Conservation (phyloP, 2,329 filamentous ascomycete species). For the Aspergillus sp. region DNA sequence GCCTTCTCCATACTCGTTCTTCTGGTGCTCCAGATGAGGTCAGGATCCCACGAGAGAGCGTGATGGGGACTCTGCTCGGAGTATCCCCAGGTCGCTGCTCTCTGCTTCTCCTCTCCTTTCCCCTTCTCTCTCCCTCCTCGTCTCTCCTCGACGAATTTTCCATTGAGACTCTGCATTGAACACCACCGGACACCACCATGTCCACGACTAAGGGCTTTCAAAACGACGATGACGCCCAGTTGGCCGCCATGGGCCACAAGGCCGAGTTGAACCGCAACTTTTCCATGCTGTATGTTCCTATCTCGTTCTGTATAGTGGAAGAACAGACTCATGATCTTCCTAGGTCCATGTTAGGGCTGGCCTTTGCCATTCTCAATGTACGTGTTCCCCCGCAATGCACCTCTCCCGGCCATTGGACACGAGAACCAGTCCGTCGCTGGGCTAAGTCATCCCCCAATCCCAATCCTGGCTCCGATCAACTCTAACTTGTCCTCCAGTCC, state of each 20-base stretch:
- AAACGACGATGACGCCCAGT: conserved; percentile 47
- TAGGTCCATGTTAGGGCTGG: conserved; percentile 59
- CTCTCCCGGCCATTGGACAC: conserved; percentile 1
- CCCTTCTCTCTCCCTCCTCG: too few relatives aligned
- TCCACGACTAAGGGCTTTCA: conserved; percentile 16
- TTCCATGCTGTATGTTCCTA: conserved; percentile 44
- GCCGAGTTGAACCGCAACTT: conserved; percentile 60
- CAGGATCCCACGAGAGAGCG: neutral
- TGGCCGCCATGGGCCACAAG: conserved; percentile 58
- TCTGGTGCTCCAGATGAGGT: neutral
- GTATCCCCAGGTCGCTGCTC: too few relatives aligned
- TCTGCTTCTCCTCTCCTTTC: too few relatives aligned
- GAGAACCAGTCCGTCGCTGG: neutral
- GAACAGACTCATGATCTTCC: neutral
- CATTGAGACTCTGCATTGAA: neutral
- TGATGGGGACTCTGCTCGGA: too few relatives aligned
- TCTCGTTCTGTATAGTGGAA: neutral
- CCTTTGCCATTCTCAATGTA: conserved; percentile 61
- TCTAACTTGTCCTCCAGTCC: conserved; percentile 35
- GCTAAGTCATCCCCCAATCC: neutral
- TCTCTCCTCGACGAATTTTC: neutral
- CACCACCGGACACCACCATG: conserved; percentile 6
- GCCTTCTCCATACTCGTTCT: neutral
- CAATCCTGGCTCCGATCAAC: conserved; percentile 2
- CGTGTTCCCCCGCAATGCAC: conserved; percentile 8